Evolutionary conservation across 2,329 filamentous ascomycete genomes (phyloP).

Genomic region (Aspergillus ruber): DNA sequence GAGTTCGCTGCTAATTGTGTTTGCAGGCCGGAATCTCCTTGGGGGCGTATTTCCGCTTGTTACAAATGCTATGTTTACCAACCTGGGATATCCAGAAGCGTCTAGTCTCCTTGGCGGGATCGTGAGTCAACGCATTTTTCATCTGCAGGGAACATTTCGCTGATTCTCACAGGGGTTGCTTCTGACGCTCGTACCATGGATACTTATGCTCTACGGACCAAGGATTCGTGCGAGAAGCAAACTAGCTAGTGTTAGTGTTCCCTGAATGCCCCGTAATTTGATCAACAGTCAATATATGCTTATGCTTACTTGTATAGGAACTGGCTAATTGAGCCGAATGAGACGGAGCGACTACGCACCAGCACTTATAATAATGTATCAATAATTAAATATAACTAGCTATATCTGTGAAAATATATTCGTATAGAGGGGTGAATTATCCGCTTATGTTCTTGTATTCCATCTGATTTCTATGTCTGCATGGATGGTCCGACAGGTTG

Average conservation of each 20-base stretch:
- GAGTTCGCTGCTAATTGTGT: not conserved
- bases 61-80: slow-evolving; percentile 64
- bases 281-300: too few species aligned
- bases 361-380: too few species aligned
- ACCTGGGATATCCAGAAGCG: slow-evolving; percentile 64
- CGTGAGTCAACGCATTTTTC: slow-evolving; percentile 31
- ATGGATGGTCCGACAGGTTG: too few species aligned
- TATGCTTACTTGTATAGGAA: too few species aligned
- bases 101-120: slow-evolving; percentile 72
- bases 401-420: too few species aligned
- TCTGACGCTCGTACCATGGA: slow-evolving; percentile 80
- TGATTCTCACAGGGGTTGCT: slow-evolving; percentile 35
- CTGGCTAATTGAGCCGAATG: too few species aligned
- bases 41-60: slow-evolving; percentile 76
- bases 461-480: too few species aligned
- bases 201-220: slow-evolving; percentile 71
- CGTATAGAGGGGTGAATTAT: too few species aligned
- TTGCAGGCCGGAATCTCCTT: slow-evolving; percentile 61
- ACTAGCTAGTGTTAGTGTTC: slow-evolving; percentile 57
- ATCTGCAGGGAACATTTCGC: slow-evolving; percentile 3
- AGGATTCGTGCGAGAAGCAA: slow-evolving; percentile 68
- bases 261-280: not conserved
- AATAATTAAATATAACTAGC: too few species aligned
- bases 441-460: too few species aligned
- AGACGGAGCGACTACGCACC: too few species aligned